These are phyloP conservation scores for Scheffersomyces insectosa DNA, from an alignment of 1,139 yeast species.

Conservation along the genomic window DNA sequence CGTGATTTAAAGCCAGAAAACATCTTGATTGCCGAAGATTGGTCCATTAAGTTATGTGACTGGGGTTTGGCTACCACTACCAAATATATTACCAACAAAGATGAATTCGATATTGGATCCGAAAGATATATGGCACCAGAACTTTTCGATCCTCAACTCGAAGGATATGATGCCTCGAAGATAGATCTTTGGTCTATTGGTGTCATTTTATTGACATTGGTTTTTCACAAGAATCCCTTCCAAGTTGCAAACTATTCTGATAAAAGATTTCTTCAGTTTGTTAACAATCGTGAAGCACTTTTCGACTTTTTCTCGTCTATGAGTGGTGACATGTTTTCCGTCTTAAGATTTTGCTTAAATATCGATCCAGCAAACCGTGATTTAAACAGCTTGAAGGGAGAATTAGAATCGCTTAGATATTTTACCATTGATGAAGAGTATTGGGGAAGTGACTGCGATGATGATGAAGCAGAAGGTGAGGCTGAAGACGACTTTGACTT, in stretches of 20 bases:
- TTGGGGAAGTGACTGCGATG: slow-evolving; percentile 48
- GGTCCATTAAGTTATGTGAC: slow-evolving; percentile 82
- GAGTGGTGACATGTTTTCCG: slow-evolving; percentile 84
- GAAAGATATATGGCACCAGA: slow-evolving; percentile 99
- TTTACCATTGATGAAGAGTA: slow-evolving; percentile 87
- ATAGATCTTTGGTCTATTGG: slow-evolving; percentile 96
- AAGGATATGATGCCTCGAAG: slow-evolving; percentile 77
- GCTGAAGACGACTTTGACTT: slow-evolving; percentile 16
- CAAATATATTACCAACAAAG: slow-evolving; percentile 46
- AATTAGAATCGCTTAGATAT: slow-evolving; percentile 58
- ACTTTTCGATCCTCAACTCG: slow-evolving; percentile 61
- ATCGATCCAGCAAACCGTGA: slow-evolving; percentile 88
- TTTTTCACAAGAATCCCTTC: slow-evolving; percentile 91
- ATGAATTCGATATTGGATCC: slow-evolving; percentile 88
- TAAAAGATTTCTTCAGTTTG: slow-evolving; percentile 83
- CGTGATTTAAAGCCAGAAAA: slow-evolving; percentile 92
- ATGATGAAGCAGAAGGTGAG: slow-evolving; percentile 37
- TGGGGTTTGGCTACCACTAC: slow-evolving; percentile 88
- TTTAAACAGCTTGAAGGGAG: slow-evolving; percentile 57
- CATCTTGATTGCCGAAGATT: slow-evolving; percentile 74
- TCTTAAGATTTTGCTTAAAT: slow-evolving; percentile 73
- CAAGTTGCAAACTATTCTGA: slow-evolving; percentile 81
- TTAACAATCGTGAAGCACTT: slow-evolving; percentile 82
- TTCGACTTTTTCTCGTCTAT: slow-evolving; percentile 91
- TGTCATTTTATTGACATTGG: slow-evolving; percentile 77